Evolutionary conservation across 2,329 filamentous ascomycete species (phyloP), one percentile per base, ranked within the genome.

Genomic region (Davidsoniella australis): DNA sequence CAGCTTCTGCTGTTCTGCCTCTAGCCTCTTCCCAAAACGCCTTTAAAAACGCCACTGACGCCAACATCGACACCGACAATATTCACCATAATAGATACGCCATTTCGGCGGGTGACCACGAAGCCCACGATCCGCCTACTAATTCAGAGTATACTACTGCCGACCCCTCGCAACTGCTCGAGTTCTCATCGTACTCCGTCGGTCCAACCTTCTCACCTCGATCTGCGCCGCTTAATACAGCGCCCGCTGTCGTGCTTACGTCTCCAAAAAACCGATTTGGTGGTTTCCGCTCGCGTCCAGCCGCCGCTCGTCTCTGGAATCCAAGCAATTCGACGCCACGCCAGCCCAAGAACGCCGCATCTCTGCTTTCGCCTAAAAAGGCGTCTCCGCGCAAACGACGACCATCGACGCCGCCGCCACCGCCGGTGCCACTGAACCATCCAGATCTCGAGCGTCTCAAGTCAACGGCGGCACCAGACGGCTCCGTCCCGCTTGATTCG

Each of bases 261-360:
- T 45, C 44, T n/a, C 29, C 40, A 17, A 41, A 24, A 17, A 47
- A 24, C 26, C 36, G 26, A 2, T 45, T 46, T 43, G 45, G 49
- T 29, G 63, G 65, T 23, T 33, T 33, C 29, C 60, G 64, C 44
- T 64, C 62, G 47, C 66, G 64, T 26, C 63, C 67, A 26, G 65
- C 67, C 4, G 64, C 70, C 18, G 68, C 69, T 42, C 71, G 72
- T 36, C 70, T 77, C 55, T 77, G 74, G 74, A 77, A 77, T 57
- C 74, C 74, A 20, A 71, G 71, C 52, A 77, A 77, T 58, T 77
- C 72, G 23, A 76, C 73, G 2, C 73, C 72, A 41, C 66, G 72
- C 60, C 48, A 55, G 63, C 49, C 58, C 54, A 53, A 41, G 5
- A 44, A 45, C 41, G 55, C 24, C 18, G 59, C 7, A 54, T 56